Percentiles rank a stretch among this genome's conserved stretches.
phyloP scores from a whole-genome alignment of 2,329 filamentous ascomycete genomes.

The Uncinocarpus reesii region DNA sequence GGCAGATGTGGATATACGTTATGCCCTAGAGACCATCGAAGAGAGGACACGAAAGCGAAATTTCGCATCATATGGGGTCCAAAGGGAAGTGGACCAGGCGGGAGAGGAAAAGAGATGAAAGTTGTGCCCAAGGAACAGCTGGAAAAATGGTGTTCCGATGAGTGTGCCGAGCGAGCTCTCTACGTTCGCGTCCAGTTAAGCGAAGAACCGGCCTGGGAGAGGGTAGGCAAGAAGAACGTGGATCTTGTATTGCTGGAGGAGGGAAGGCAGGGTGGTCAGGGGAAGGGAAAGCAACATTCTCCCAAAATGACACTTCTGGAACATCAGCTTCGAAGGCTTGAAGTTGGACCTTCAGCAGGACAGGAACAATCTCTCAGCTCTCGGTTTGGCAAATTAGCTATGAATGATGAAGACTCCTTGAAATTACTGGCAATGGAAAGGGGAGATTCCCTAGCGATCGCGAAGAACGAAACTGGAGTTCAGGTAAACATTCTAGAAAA shows the following conservation, averaged over 20 bases:
- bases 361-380: constrained; percentile 17
- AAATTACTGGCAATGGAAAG: constrained; percentile 12
- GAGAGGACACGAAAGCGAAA: constrained; percentile 48
- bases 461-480: constrained; percentile 24
- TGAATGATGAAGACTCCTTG: constrained; percentile 19
- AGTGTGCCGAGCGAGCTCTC: constrained; percentile 67
- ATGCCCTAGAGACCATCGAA: constrained; percentile 56
- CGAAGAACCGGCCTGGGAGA: constrained; percentile 76
- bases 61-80: constrained; percentile 56
- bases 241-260: constrained; percentile 59
- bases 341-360: not conserved
- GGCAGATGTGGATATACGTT: constrained; percentile 73
- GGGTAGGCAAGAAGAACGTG: constrained; percentile 49
- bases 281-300: constrained; percentile 12
- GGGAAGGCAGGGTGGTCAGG: constrained; percentile 24
- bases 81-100: constrained; percentile 38
- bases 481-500: constrained; percentile 29
- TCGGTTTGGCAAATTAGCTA: constrained; percentile 22
- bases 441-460: constrained; percentile 19
- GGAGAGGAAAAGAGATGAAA: constrained; percentile 45
- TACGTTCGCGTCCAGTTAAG: constrained; percentile 83
- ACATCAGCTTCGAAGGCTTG: constrained; percentile 5
- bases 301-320: constrained; percentile 3
- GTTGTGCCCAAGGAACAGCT: constrained; percentile 63
- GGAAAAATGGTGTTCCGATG: constrained; percentile 77